Conservation (phyloP, 2,329 filamentous ascomycete genomes). For the Penicillium sp. region DNA sequence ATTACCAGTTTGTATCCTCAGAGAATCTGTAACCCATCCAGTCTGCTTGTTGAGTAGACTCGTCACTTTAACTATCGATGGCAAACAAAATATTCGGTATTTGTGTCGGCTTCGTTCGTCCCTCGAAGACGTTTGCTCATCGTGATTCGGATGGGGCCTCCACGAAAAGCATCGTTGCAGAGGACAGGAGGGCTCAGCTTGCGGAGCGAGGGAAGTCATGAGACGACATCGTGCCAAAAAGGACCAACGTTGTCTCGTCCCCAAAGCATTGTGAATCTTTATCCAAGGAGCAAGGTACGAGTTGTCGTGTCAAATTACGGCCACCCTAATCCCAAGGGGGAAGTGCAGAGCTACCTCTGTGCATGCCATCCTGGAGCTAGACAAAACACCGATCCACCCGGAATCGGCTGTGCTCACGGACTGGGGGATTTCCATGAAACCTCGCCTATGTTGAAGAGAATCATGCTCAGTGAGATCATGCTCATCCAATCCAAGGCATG, state of each 20-base stretch:
- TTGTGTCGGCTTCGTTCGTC: not conserved
- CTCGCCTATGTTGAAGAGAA: not conserved
- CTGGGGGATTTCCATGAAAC: not conserved
- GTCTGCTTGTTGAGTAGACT: not conserved
- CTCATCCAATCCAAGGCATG: not conserved
- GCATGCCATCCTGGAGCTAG: not conserved
- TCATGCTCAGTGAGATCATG: no score
- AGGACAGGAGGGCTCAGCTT: not conserved
- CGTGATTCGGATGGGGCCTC: not conserved
- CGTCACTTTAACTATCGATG: not conserved
- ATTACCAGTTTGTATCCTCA: not conserved
- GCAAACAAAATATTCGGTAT: not conserved
- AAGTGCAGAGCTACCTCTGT: not conserved
- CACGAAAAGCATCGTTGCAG: not conserved
- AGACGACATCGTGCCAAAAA: not conserved
- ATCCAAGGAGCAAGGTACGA: not conserved
- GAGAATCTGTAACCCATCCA: not conserved
- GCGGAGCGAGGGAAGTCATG: not conserved
- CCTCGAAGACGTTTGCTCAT: not conserved
- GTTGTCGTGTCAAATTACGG: not conserved
- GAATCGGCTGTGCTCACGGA: not conserved
- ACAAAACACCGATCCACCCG: not conserved
- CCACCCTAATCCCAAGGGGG: not conserved
- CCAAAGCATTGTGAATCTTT: no score
- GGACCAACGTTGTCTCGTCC: not conserved